A percentile compares a stretch with the other conserved stretches of the same genome.
Conservation (phyloP, 1,139 yeast species). For the Yamadazyma taylorii region DNA sequence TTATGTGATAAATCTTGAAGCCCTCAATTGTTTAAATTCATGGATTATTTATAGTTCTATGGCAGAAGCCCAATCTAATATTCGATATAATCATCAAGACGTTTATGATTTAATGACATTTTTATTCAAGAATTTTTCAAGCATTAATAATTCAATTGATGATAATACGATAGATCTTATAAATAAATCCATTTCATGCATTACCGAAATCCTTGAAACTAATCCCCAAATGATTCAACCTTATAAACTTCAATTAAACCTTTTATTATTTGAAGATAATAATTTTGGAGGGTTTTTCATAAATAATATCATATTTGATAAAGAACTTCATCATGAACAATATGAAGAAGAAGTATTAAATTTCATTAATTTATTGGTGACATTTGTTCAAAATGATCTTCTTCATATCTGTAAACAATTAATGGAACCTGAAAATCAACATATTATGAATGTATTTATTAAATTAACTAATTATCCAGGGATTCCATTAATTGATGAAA, state of each 20-base stretch:
- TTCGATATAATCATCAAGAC: constrained; percentile 24
- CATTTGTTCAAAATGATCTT: constrained; percentile 54
- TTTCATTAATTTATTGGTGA: constrained; percentile 52
- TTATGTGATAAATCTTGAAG: constrained; percentile 19
- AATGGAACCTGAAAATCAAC: constrained; percentile 35
- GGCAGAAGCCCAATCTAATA: constrained; percentile 36
- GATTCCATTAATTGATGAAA: constrained; percentile 65
- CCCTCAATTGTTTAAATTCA: constrained; percentile 32
- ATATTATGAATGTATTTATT: constrained; percentile 50
- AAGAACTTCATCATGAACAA: constrained; percentile 25
- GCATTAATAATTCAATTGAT: constrained; percentile 7
- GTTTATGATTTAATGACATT: constrained; percentile 17
- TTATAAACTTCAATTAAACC: constrained; percentile 23
- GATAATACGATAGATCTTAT: constrained; percentile 21
- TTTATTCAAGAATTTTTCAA: constrained; percentile 24
- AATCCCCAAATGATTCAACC: constrained; percentile 38
- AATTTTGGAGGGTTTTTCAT: constrained; percentile 42
- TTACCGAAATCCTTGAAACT: constrained; percentile 48
- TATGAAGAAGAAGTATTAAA: constrained; percentile 46
- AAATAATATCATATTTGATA: constrained; percentile 21
- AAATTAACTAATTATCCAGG: constrained; percentile 62
- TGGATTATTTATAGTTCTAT: constrained; percentile 35
- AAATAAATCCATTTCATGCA: constrained; percentile 32
- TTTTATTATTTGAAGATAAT: constrained; percentile 37
- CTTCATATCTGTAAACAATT: constrained; percentile 49